A percentile compares a stretch with the other conserved stretches of the same genome.
Evolutionary conservation across 768 basidiomycete species (phyloP).

Genomic region (Cubamyces sp.): DNA sequence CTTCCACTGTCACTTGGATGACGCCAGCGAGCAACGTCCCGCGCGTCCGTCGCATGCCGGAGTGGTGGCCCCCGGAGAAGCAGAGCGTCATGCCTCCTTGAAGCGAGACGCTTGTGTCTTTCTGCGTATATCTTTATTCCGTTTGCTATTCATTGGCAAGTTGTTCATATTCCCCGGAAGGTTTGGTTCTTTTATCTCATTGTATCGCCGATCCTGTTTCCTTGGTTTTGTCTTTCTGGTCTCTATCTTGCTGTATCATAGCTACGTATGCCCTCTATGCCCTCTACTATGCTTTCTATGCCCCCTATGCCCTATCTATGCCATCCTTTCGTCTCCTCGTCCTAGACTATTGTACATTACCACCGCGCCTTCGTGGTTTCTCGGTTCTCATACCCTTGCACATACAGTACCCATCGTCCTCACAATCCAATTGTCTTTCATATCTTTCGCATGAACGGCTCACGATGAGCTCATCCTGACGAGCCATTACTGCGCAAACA

Average conservation of each 20-base stretch:
- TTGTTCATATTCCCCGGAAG: no score
- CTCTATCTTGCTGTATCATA: no score
- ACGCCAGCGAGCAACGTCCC: background rate
- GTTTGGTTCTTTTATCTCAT: background rate
- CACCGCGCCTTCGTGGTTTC: no score
- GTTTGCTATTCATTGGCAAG: background rate
- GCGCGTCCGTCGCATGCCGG: background rate
- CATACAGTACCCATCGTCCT: background rate
- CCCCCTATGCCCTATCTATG: background rate
- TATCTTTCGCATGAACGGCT: background rate
- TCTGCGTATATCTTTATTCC: background rate
- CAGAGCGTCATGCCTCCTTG: background rate
- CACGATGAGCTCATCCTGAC: background rate
- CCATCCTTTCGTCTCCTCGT: background rate
- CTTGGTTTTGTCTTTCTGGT: background rate
- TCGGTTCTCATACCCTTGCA: background rate
- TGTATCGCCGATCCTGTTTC: background rate
- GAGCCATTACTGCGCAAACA: background rate
- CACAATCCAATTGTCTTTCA: background rate
- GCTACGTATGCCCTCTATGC: background rate
- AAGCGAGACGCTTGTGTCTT: background rate
- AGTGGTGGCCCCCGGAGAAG: background rate
- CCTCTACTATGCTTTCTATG: conserved; percentile 3
- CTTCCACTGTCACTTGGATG: background rate
- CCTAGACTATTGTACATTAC: background rate